phyloP scores from a whole-genome alignment of 2,329 filamentous ascomycete species.

The Hawksworthiomyces lignivorus region DNA sequence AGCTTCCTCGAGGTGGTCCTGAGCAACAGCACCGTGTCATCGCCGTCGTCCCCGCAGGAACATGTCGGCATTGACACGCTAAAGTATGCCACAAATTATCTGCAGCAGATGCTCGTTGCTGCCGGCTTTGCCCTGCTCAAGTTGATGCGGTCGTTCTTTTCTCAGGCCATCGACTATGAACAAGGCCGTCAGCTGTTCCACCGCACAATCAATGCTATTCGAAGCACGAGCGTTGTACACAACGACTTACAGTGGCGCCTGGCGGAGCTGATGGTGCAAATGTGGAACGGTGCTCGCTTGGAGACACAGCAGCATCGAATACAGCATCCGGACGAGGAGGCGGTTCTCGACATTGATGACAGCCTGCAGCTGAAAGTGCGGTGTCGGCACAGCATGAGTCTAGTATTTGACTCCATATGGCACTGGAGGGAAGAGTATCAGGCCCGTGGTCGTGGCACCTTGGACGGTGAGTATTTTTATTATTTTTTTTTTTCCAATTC shows the following conservation, averaged over 20 bases:
- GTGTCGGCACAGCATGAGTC: conserved; percentile 76
- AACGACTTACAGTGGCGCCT: conserved; percentile 76
- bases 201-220: conserved; percentile 60
- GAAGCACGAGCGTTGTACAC: conserved; percentile 64
- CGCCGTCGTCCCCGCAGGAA: conserved; percentile 34
- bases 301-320: conserved; percentile 37
- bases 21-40: conserved; percentile 39
- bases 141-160: conserved; percentile 69
- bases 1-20: conserved; percentile 61
- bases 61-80: conserved; percentile 47
- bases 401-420: conserved; percentile 80
- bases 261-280: conserved; percentile 78
- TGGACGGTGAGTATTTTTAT: conserved; percentile 54
- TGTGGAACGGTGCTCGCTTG: conserved; percentile 66
- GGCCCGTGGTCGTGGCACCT: conserved; percentile 58
- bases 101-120: conserved; percentile 80
- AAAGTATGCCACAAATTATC: conserved; percentile 64
- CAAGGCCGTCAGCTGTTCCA: conserved; percentile 63
- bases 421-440: conserved; percentile 76
- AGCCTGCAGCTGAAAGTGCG: conserved; percentile 74
- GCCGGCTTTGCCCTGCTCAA: conserved; percentile 72
- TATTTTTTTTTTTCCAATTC: neutral
- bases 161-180: conserved; percentile 61
- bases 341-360: conserved; percentile 52
- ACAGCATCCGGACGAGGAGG: conserved; percentile 42